phyloP scores from a whole-genome alignment of 1,139 yeast genomes.

The Geotrichum histeridarum region DNA sequence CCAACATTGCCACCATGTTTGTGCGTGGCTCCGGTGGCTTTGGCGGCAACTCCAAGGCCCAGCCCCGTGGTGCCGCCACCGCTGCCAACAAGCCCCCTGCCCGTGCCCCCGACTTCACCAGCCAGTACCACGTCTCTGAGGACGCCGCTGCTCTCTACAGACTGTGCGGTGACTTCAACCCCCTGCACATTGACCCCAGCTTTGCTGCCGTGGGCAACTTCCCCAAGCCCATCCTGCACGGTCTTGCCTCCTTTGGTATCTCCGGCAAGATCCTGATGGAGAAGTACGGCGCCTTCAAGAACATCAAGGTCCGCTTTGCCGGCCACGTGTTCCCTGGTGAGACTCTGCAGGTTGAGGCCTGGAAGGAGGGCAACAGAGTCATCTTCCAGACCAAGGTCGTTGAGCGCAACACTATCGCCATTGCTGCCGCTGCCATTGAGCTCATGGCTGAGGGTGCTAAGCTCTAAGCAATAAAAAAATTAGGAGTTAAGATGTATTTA shows the following conservation, averaged over 20 bases:
- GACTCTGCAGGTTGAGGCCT: slow-evolving; percentile 71
- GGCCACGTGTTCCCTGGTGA: slow-evolving; percentile 98
- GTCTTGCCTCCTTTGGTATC: slow-evolving; percentile 83
- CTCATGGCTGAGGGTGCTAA: slow-evolving; percentile 36
- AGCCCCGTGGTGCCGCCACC: slow-evolving; percentile 54
- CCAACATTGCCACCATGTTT: slow-evolving; percentile 82
- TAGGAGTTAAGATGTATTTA: too few relatives aligned
- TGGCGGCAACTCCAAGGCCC: slow-evolving; percentile 51
- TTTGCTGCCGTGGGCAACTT: slow-evolving; percentile 89
- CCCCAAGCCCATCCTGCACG: slow-evolving; percentile 85
- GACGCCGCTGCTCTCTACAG: slow-evolving; percentile 90
- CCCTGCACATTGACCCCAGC: slow-evolving; percentile 87
- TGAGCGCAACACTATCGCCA: slow-evolving; percentile 73
- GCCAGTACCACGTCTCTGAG: slow-evolving; percentile 53
- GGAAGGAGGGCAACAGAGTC: slow-evolving; percentile 72
- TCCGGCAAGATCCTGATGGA: slow-evolving; percentile 72
- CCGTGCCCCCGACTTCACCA: slow-evolving; percentile 63
- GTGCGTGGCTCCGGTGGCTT: slow-evolving; percentile 69
- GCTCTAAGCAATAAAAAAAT: too few relatives aligned
- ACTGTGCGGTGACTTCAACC: slow-evolving; percentile 90
- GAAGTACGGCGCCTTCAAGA: slow-evolving; percentile 74
- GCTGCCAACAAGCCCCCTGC: slow-evolving; percentile 60
- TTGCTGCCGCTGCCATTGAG: slow-evolving; percentile 84
- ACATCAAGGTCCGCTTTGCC: slow-evolving; percentile 85
- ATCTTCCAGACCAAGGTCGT: slow-evolving; percentile 79